Base-by-base conservation (phyloP, 345 rosid genomes). In the Raphanus raphanistrum region DNA sequence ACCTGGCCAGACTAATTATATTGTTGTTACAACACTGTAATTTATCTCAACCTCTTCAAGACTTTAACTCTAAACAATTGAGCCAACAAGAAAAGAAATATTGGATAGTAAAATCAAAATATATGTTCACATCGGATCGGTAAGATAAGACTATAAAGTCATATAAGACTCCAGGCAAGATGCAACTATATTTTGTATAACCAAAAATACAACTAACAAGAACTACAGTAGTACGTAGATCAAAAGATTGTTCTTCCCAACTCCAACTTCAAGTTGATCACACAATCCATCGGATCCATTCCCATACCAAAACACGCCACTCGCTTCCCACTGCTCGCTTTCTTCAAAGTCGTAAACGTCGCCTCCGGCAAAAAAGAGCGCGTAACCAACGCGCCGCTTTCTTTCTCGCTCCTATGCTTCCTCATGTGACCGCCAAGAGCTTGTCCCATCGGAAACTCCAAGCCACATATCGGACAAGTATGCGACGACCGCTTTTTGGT, bases 351-450 rank as follows among this genome's bases (percentile, higher is more conserved):
- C 32, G 66, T 38, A 38, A 45, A 6, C 8, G 29, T 15, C 38
- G 5, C 13, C 71, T 81, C 68, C 3, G 84, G 84, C 36, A 74
- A 60, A 12, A 86, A 33, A 36, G 84, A 58, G n/a, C 72, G 84
- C 33, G 84, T 79, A 48, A 68, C 79, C 80, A 65, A 72, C 1
- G 6, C 66, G 7, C 21, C 76, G 1, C 25, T 1, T 75, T 8
- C 63, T 57, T 69, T 69, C 1, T 72, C 29, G 62, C 78, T 78
- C 66, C 89, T 79, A 21, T 93, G 98, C 69, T 85, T 83, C 71
- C 98, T 93, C 84, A 88, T 91, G 70, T 90, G 97, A 61, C 98
- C 98, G 0, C 97, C 95, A 63, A 93, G 79, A 8, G 98, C 97
- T 78, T 93, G 98, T 33, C 98, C 98, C 63, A 91, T 75, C 4